Evolutionary conservation across 2,329 filamentous ascomycete genomes (phyloP), one percentile per base, ranked within the genome.

Genomic region (Penicillium sp.): DNA sequence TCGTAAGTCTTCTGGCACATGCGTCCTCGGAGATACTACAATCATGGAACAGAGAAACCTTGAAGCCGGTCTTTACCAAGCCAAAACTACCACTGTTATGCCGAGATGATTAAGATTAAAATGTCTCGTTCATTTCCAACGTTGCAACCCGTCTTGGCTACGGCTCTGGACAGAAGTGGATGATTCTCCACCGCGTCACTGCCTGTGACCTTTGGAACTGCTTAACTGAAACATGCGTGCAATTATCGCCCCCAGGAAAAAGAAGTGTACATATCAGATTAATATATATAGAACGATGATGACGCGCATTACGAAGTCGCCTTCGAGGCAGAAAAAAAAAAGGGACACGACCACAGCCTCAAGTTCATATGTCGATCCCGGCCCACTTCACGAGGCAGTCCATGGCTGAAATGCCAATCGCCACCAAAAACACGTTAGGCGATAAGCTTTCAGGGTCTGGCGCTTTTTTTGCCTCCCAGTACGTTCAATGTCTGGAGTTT

Each of bases 261-360:
- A 46, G 3, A 27, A 9, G 21, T 5, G 31, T 14, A 36, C 34
- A 36, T n/a, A 36, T 45, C 47, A 31, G 34, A 40, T 44, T 49
- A 55, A 56, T 61, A 56, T 59, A 62, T 50, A 56, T 58, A 57
- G 51, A 58, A 62, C 53, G 45, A 48, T 13, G 45, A 52, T 38
- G 48, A 48, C 43, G 43, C 45, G 36, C 50, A 51, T 60, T 56
- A 60, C 58, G 55, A 54, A 60, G 53, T 53, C 50, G 55, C 56
- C 54, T 57, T 48, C 55, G 48, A 18, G 18, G 16, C 31, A n/a
- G 45, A 14, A 27, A 36, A 44, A 34, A 18, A 34, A 22, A 45
- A 24, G 34, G 34, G 34, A 36, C 34, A 36, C 41, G 24, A 50
- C n/a, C 38, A 40, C 38, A 42, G 42, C 40, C 46, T 45, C 38